Base-by-base conservation (phyloP, 352 stramenopile species). In the Globisporangium acanthophoron region DNA sequence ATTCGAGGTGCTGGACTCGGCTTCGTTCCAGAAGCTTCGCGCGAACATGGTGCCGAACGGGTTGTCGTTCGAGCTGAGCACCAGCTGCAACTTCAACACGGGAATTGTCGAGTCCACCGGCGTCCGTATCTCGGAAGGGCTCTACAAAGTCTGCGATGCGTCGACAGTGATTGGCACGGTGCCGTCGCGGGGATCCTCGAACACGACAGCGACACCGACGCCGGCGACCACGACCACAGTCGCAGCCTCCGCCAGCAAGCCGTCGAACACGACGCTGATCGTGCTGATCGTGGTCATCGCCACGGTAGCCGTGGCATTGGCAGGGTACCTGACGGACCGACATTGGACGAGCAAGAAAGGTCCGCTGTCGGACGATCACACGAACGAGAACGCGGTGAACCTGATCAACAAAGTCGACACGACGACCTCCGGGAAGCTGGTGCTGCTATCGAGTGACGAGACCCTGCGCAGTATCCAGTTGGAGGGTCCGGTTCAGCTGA, bases 391-490 rank as follows among this genome's bases (percentile, higher is more conserved):
- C 13, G 63, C 71, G 6, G 59, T 67, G 44, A 85, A 76, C 27
- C 58, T 85, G 13, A 85, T 85, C 61, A 64, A 59, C 46, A 83
- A 85, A 49, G 61, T 53, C 7, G 73, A 85, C 12, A 66, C 57
- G 16, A 57, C 66, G 15, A 46, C 66, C 20, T 70, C 54, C 0
- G 66, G 71, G 18, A 88, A 85, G 50, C 60, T 67, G 5, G 85
- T 73, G 4, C 81, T 91, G 40, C 78, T 88, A 31, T 88, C 81
- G 3, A 87, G 69, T n/a, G 79, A 90, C 58, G 78, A 88, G 47
- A 74, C 78, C 15, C 51, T 90, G 46, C 69, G 73, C 9, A 67
- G 71, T 3, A 73, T 89, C 43, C 67, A 74, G 0, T 50, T 92
- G 9, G 73, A 79, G 53, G 73, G 77, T 40, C 74, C 70, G 37